These are phyloP conservation scores for Kodamaea fungicola DNA, from an alignment of 1,139 yeast genomes.

Conservation along the genomic window DNA sequence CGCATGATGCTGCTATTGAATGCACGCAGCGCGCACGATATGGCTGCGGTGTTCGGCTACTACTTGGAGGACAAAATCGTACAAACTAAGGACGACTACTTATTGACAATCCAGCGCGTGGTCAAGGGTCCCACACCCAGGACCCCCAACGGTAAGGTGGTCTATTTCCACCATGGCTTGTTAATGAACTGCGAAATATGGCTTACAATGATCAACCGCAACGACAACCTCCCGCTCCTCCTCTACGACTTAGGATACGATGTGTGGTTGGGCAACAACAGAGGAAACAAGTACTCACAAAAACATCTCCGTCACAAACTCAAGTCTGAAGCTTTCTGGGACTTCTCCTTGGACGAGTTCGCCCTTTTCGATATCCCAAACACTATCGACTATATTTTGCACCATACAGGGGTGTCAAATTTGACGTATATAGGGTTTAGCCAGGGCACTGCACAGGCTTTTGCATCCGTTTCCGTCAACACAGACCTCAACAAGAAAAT, in stretches of 20 bases:
- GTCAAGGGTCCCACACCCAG: slow-evolving; percentile 10
- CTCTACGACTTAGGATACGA: slow-evolving; percentile 81
- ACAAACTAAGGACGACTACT: slow-evolving; percentile 36
- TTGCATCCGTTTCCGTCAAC: slow-evolving; percentile 74
- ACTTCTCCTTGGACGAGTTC: slow-evolving; percentile 47
- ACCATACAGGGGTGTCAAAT: slow-evolving; percentile 22
- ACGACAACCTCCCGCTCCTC: slow-evolving; percentile 68
- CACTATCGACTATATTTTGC: slow-evolving; percentile 36
- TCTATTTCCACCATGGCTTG: slow-evolving; percentile 86
- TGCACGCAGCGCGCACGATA: slow-evolving; percentile 30
- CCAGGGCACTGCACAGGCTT: slow-evolving; percentile 91
- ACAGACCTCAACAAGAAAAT: slow-evolving; percentile 66
- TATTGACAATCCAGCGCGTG: slow-evolving; percentile 35
- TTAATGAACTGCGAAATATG: slow-evolving; percentile 89
- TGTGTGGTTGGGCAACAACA: slow-evolving; percentile 89
- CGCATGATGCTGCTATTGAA: slow-evolving; percentile 32
- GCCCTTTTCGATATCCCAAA: slow-evolving; percentile 47
- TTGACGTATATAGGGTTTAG: slow-evolving; percentile 80
- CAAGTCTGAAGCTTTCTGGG: slow-evolving; percentile 36
- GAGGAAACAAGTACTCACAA: slow-evolving; percentile 83
- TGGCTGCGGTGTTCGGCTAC: slow-evolving; percentile 39
- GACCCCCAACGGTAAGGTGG: slow-evolving; percentile 40
- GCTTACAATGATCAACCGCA: slow-evolving; percentile 67
- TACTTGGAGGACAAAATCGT: slow-evolving; percentile 37
- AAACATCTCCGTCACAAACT: slow-evolving; percentile 42